Conservation (phyloP, 495 filamentous ascomycete species). For the Paragyromitra xinjiangensis region DNA sequence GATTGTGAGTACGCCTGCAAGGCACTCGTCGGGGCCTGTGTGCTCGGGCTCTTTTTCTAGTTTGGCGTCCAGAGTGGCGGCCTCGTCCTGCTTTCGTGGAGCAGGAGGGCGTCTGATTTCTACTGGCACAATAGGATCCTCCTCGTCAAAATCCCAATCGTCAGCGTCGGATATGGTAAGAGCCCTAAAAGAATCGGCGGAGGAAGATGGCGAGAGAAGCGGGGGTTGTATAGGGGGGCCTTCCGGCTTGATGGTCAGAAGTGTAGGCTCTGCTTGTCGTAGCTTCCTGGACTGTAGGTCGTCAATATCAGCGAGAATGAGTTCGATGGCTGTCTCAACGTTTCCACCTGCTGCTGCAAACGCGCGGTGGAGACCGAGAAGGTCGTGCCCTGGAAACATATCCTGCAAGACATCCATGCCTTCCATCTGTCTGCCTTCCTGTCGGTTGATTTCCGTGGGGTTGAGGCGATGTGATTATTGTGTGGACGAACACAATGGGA, state of each 20-base stretch:
- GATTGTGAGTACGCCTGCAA: conserved; percentile 60
- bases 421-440: conserved; percentile 29
- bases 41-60: conserved; percentile 8
- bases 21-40: conserved; percentile 53
- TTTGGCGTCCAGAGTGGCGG: conserved; percentile 12
- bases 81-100: conserved; percentile 5
- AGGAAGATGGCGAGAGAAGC: conserved; percentile 47
- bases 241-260: conserved; percentile 16
- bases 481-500: conserved; percentile 29
- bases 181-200: conserved; percentile 48
- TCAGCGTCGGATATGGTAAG: conserved; percentile 49
- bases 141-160: conserved; percentile 22
- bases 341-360: conserved; percentile 39
- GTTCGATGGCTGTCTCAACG: conserved; percentile 39
- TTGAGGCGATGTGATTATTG: conserved; percentile 20
- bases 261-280: conserved; percentile 27
- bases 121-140: conserved; percentile 20
- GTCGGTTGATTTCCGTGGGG: conserved; percentile 14
- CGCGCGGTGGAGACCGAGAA: conserved; percentile 35
- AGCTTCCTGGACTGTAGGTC: conserved; percentile 29
- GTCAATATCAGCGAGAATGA: conserved; percentile 38
- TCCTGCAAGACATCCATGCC: conserved; percentile 48
- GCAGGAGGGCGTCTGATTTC: conserved; percentile 27
- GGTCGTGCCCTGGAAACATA: conserved; percentile 39
- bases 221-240: conserved; percentile 36